phyloP scores from a whole-genome alignment of 2,329 filamentous ascomycete species.

The Claviceps paspali region DNA sequence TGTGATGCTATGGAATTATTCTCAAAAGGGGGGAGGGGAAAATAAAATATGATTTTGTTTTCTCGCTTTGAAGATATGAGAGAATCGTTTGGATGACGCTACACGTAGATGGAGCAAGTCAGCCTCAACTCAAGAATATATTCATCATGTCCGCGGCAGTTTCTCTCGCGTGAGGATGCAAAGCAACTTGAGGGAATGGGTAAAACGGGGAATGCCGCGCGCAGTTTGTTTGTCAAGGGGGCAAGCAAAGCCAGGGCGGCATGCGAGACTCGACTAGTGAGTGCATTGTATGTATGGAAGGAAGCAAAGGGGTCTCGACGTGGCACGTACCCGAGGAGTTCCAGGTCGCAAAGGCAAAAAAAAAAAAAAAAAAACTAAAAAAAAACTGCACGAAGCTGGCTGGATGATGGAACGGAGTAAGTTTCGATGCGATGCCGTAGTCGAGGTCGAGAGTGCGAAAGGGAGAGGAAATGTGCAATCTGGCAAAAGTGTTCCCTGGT shows the following conservation, averaged over 20 bases:
- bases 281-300: background rate
- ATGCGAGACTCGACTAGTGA: background rate
- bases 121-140: background rate
- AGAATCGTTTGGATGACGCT: background rate
- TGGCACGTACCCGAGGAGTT: slow-evolving; percentile 2
- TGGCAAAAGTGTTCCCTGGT: too few relatives aligned
- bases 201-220: too few relatives aligned
- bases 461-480: too few relatives aligned
- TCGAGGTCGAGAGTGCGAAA: too few relatives aligned
- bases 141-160: background rate
- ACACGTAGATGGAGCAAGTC: background rate
- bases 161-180: background rate
- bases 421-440: too few relatives aligned
- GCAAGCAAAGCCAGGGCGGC: background rate
- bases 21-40: background rate
- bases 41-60: too few relatives aligned
- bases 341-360: too few relatives aligned
- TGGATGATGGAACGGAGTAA: too few relatives aligned
- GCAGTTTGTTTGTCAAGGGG: background rate
- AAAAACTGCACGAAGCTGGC: too few relatives aligned
- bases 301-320: background rate
- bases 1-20: background rate
- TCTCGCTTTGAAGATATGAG: background rate
- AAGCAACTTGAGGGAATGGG: too few relatives aligned
- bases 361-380: too few relatives aligned